Conservation (phyloP, 176 grass and related monocot genomes). For the Cenchrus fungigraminus region DNA sequence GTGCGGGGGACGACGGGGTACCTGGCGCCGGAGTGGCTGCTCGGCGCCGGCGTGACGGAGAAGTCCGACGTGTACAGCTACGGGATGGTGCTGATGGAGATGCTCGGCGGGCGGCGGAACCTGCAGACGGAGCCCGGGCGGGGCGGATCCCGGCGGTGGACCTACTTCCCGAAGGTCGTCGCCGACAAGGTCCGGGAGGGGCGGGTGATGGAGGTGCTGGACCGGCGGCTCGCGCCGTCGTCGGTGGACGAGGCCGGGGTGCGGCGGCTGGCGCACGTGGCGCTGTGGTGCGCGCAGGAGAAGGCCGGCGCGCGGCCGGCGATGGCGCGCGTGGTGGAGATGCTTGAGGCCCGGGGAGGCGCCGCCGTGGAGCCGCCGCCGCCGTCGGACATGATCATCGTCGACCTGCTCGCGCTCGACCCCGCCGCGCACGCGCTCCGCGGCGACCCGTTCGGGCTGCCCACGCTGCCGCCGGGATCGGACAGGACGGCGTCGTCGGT, state of each 20-base stretch:
- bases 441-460: not conserved
- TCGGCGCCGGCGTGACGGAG: constrained; percentile 56
- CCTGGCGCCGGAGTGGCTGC: constrained; percentile 77
- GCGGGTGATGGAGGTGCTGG: constrained; percentile 54
- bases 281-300: constrained; percentile 78
- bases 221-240: constrained; percentile 29
- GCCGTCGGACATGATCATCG: constrained; percentile 51
- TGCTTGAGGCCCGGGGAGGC: constrained; percentile 59
- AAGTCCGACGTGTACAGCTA: constrained; percentile 83
- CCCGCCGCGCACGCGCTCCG: not conserved
- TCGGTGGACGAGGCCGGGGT: constrained; percentile 32
- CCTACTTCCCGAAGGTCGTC: constrained; percentile 62
- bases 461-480: not conserved
- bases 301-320: constrained; percentile 49
- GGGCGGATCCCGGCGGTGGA: constrained; percentile 44
- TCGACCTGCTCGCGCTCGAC: constrained; percentile 48
- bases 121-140: not conserved
- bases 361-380: constrained; percentile 46
- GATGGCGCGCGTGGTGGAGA: constrained; percentile 76
- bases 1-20: constrained; percentile 70
- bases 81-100: constrained; percentile 79
- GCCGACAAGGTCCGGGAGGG: constrained; percentile 50
- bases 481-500: constrained; percentile 9
- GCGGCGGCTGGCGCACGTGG: constrained; percentile 55
- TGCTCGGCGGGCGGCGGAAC: constrained; percentile 63